These are phyloP conservation scores for Grosmannia penicillata DNA, from an alignment of 2,329 filamentous ascomycete species.

Conservation along the genomic window DNA sequence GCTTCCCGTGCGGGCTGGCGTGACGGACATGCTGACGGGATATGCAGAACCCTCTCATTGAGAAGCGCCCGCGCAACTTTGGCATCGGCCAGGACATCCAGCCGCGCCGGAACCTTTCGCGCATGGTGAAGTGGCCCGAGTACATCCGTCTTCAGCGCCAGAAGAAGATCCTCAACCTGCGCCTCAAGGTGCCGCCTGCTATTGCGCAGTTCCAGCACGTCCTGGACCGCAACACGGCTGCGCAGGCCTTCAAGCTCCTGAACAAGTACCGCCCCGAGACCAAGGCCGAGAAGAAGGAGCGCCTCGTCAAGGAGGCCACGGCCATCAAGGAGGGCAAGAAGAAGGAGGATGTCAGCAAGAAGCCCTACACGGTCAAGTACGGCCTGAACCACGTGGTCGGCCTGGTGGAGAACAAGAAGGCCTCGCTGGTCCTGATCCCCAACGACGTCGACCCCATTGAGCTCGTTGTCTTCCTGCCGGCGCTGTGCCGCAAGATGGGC, in stretches of 20 bases:
- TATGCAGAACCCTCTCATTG: conserved; percentile 94
- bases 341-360: conserved; percentile 99
- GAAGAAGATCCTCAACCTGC: conserved; percentile 92
- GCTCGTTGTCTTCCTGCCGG: conserved; percentile 96
- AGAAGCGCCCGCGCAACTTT: conserved; percentile 96
- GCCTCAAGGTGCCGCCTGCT: conserved; percentile 94
- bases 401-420: conserved; percentile 99
- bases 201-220: conserved; percentile 97
- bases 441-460: conserved; percentile 99
- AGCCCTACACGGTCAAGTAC: conserved; percentile 99
- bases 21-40: conserved; percentile 12
- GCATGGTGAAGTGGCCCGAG: conserved; percentile 99
- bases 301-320: conserved; percentile 93
- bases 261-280: conserved; percentile 99
- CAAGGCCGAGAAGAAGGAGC: conserved; percentile 99
- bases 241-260: conserved; percentile 96
- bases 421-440: conserved; percentile 90
- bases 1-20: no score
- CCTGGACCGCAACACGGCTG: conserved; percentile 90
- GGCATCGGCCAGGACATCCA: conserved; percentile 99
- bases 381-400: conserved; percentile 99
- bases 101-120: conserved; percentile 84
- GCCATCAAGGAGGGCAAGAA: conserved; percentile 98
- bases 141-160: conserved; percentile 96
- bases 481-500: conserved; percentile 99